Evolutionary conservation across 2,329 filamentous ascomycete species (phyloP).

Genomic region (Chrysosporium keratinophilum): DNA sequence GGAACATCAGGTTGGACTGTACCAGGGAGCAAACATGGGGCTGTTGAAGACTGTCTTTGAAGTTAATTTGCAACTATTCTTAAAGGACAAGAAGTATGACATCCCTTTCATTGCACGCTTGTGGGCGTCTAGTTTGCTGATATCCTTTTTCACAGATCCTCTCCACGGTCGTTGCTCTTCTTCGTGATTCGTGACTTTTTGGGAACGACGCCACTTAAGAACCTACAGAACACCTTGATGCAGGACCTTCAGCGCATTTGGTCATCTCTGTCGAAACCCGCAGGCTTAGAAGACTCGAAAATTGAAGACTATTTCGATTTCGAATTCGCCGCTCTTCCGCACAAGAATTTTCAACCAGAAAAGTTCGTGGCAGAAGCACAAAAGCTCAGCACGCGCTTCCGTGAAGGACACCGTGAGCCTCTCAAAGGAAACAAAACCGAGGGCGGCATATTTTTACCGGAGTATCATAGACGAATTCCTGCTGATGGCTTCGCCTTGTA

Average conservation of each 20-base stretch:
- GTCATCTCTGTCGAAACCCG: conserved; percentile 82
- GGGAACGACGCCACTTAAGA: conserved; percentile 78
- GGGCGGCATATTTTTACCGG: conserved; percentile 76
- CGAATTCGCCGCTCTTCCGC: conserved; percentile 85
- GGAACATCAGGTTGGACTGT: conserved; percentile 97
- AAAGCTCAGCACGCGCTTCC: conserved; percentile 70
- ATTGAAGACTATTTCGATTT: conserved; percentile 99
- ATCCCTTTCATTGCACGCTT: conserved; percentile 4
- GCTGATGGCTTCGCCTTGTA: conserved; percentile 95
- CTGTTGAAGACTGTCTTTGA: conserved; percentile 97
- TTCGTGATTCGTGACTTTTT: conserved; percentile 98
- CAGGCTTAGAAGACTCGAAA: conserved; percentile 72
- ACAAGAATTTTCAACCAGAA: conserved; percentile 92
- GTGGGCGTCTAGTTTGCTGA: neutral
- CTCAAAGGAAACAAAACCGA: conserved; percentile 58
- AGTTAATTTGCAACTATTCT: conserved; percentile 91
- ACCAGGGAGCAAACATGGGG: conserved; percentile 98
- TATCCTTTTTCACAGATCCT: conserved; percentile 48
- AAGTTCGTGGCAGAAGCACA: conserved; percentile 74
- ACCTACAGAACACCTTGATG: conserved; percentile 79
- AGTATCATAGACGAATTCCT: conserved; percentile 91
- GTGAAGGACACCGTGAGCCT: conserved; percentile 63
- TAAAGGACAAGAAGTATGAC: conserved; percentile 83
- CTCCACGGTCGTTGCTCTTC: conserved; percentile 83
- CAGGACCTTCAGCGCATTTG: conserved; percentile 89